A percentile compares a stretch with the other conserved stretches of the same genome.
phyloP scores from a whole-genome alignment of 73 alveolate genomes.

The Uronychia binucleata region DNA sequence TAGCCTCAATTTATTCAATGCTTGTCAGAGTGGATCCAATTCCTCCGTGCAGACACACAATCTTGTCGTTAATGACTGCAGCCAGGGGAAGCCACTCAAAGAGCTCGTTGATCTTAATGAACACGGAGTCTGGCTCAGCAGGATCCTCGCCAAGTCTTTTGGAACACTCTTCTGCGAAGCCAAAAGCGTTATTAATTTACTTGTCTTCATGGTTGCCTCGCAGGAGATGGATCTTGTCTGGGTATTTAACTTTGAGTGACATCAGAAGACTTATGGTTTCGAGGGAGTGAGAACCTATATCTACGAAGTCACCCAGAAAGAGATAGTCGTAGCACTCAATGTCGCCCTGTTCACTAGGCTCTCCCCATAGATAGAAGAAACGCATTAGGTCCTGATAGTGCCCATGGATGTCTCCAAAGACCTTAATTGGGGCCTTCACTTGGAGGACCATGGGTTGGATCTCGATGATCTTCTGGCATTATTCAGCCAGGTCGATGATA shows the following conservation, averaged over 20 bases:
- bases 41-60: constrained; percentile 88
- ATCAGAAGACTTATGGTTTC: constrained; percentile 71
- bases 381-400: constrained; percentile 87
- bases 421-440: constrained; percentile 82
- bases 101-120: constrained; percentile 77
- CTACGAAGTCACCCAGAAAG: constrained; percentile 77
- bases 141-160: constrained; percentile 63
- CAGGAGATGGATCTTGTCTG: constrained; percentile 69
- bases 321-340: constrained; percentile 75
- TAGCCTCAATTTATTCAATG: constrained; percentile 44
- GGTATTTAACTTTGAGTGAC: constrained; percentile 73
- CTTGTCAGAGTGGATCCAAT: constrained; percentile 63
- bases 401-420: constrained; percentile 93
- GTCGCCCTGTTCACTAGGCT: constrained; percentile 74
- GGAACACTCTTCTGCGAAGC: constrained; percentile 71
- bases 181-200: constrained; percentile 59
- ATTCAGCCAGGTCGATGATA: constrained; percentile 57
- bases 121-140: constrained; percentile 67
- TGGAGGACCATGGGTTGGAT: constrained; percentile 66
- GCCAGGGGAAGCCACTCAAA: constrained; percentile 68
- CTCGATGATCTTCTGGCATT: constrained; percentile 59
- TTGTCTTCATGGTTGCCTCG: constrained; percentile 85
- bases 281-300: constrained; percentile 66
- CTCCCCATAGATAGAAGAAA: constrained; percentile 83
- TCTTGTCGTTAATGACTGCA: constrained; percentile 35